Percentiles rank a stretch among this genome's conserved stretches.
phyloP scores from a whole-genome alignment of 805 yeast species.

The Isabelozyma rhagii region DNA sequence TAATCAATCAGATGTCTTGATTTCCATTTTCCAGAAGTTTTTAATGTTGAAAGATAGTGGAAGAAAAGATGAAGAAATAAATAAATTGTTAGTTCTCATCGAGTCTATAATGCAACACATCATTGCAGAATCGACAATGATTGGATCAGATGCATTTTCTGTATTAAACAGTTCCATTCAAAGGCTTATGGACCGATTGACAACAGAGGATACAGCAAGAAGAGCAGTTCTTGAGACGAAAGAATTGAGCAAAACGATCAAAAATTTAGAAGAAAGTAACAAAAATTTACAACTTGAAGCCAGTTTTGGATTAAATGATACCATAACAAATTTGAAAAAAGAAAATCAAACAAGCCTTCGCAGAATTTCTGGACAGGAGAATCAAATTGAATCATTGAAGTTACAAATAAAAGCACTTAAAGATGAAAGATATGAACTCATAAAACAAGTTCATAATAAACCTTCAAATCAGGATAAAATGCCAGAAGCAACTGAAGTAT shows the following conservation, averaged over 20 bases:
- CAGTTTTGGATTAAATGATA: constrained; percentile 16
- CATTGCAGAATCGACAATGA: constrained; percentile 18
- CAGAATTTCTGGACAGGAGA: constrained; percentile 21
- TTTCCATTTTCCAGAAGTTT: constrained; percentile 23
- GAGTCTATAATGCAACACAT: constrained; percentile 32
- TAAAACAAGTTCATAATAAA: constrained; percentile 1
- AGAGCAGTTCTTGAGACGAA: constrained; percentile 30
- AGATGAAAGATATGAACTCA: constrained; percentile 10
- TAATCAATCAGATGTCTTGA: constrained; percentile 1
- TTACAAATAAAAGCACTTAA: constrained; percentile 18
- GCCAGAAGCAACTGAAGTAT: neutral
- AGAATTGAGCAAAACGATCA: constrained; percentile 18
- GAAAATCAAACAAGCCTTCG: constrained; percentile 17
- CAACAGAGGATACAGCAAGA: constrained; percentile 33
- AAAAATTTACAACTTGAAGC: constrained; percentile 17
- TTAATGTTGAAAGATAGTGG: constrained; percentile 22
- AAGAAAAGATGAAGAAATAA: constrained; percentile 18
- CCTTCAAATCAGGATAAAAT: neutral
- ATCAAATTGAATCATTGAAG: constrained; percentile 21
- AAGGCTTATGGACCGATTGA: constrained; percentile 29
- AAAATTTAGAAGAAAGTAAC: constrained; percentile 18
- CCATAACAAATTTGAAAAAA: constrained; percentile 18
- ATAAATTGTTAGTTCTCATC: constrained; percentile 22
- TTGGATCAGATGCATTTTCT: constrained; percentile 22
- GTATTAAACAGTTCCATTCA: constrained; percentile 30